phyloP scores from a whole-genome alignment of 352 stramenopile species.

The Aphanomyces astaci region DNA sequence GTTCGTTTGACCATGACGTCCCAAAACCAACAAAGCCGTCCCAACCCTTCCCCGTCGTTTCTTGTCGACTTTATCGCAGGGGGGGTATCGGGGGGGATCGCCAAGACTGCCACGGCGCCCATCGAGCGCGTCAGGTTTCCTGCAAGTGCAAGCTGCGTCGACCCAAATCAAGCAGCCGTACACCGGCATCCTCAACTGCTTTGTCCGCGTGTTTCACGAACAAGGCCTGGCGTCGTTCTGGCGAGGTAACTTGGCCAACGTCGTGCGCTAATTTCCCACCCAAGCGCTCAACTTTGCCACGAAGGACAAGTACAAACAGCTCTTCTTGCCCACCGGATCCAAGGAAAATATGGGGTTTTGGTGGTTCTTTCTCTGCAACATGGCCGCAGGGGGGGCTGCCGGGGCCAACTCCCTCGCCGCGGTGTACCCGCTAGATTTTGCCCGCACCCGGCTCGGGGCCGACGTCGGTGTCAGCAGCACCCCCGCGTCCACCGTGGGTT shows the following conservation, averaged over 20 bases:
- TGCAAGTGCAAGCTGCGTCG: constrained; percentile 86
- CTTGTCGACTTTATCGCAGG: constrained; percentile 74
- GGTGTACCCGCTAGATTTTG: constrained; percentile 97
- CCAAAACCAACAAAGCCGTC: too few relatives aligned
- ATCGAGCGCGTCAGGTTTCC: constrained; percentile 90
- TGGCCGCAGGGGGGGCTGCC: constrained; percentile 94
- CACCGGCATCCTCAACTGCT: constrained; percentile 87
- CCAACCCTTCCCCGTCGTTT: constrained; percentile 47
- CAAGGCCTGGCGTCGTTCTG: constrained; percentile 85
- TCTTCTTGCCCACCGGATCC: constrained; percentile 77
- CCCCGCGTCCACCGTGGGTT: constrained; percentile 96
- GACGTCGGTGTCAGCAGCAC: constrained; percentile 97
- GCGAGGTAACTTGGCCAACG: constrained; percentile 87
- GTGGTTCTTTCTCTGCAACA: constrained; percentile 98
- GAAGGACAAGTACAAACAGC: constrained; percentile 91
- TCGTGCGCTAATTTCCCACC: constrained; percentile 90
- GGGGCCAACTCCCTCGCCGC: constrained; percentile 94
- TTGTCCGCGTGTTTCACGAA: constrained; percentile 80
- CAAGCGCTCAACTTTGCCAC: constrained; percentile 91
- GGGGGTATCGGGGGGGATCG: constrained; percentile 80
- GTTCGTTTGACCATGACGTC: too few relatives aligned
- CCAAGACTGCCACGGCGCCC: constrained; percentile 84
- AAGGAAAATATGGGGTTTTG: constrained; percentile 97
- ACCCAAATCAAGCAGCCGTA: constrained; percentile 89
- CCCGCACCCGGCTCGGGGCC: constrained; percentile 96